These are phyloP conservation scores for Gymnopilus junonius DNA, from an alignment of 768 basidiomycete species.

Conservation along the genomic window DNA sequence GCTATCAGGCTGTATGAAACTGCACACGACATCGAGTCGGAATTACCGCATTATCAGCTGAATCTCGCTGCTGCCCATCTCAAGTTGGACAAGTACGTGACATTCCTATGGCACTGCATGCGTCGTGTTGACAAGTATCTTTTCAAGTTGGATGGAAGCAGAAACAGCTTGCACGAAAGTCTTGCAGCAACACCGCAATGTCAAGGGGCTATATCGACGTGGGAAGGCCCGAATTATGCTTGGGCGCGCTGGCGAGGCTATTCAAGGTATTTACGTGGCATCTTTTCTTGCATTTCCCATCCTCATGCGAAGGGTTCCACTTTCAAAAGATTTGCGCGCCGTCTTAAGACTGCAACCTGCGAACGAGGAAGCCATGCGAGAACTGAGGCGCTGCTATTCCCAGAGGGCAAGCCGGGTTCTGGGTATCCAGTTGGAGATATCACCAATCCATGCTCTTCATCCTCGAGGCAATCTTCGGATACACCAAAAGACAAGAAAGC, in stretches of 20 bases:
- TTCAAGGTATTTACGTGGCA: constrained; percentile 47
- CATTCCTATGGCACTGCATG: neutral
- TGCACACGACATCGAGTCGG: constrained; percentile 69
- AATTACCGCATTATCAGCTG: constrained; percentile 76
- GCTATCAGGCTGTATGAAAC: constrained; percentile 64
- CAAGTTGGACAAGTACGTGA: constrained; percentile 67
- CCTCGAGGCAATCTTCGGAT: constrained; percentile 24
- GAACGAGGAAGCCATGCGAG: constrained; percentile 65
- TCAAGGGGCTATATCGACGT: constrained; percentile 73
- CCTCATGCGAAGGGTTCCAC: neutral
- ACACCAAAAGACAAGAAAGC: constrained; percentile 19
- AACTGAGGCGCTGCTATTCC: constrained; percentile 49
- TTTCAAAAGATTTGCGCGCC: constrained; percentile 57
- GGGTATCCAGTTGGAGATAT: constrained; percentile 14
- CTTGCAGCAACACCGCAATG: constrained; percentile 64
- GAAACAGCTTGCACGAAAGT: constrained; percentile 73
- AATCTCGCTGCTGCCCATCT: constrained; percentile 78
- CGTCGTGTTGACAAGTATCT: constrained; percentile 6
- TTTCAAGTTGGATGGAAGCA: constrained; percentile 67
- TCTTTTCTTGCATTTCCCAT: neutral
- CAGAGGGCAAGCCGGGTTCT: constrained; percentile 17
- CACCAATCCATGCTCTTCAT: constrained; percentile 28
- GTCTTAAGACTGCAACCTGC: constrained; percentile 64
- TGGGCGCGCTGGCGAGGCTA: constrained; percentile 57
- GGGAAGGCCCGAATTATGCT: constrained; percentile 70